These are phyloP conservation scores for Fusarium verticillioides DNA, from an alignment of 2,329 filamentous ascomycete species.

Conservation along the genomic window DNA sequence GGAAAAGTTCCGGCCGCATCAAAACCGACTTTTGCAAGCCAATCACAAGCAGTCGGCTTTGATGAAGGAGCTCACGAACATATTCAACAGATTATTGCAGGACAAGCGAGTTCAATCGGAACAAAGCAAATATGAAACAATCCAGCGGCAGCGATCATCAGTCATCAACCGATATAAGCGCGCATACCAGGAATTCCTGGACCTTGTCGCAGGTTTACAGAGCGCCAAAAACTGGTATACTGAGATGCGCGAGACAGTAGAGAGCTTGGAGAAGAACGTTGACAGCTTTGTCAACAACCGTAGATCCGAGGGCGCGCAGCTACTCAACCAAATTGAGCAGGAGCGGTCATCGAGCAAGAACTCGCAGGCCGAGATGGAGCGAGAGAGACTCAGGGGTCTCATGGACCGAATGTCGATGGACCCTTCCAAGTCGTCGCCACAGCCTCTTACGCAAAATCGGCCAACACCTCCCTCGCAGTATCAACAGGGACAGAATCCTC, in stretches of 20 bases:
- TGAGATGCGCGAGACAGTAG: conserved; percentile 95
- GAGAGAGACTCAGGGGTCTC: conserved; percentile 85
- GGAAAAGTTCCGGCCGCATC: conserved; percentile 96
- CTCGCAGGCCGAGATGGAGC: conserved; percentile 80
- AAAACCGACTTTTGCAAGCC: conserved; percentile 89
- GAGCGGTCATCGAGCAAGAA: conserved; percentile 71
- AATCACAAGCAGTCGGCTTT: conserved; percentile 94
- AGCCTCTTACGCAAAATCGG: conserved; percentile 53
- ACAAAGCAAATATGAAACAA: conserved; percentile 92
- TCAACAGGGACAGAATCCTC: conserved; percentile 50
- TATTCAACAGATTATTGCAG: conserved; percentile 88
- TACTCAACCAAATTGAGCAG: conserved; percentile 88
- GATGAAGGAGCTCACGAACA: conserved; percentile 91
- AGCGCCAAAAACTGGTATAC: conserved; percentile 93
- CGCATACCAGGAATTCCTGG: conserved; percentile 91
- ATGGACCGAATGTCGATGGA: conserved; percentile 98
- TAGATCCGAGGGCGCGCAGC: conserved; percentile 87
- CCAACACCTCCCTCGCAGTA: conserved; percentile 30
- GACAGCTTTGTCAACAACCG: conserved; percentile 97
- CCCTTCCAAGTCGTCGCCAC: conserved; percentile 54
- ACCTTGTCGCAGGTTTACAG: conserved; percentile 84
- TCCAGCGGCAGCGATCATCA: conserved; percentile 82
- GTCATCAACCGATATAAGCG: conserved; percentile 91
- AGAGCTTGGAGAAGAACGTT: conserved; percentile 93
- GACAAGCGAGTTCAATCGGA: conserved; percentile 94